Evolutionary conservation across 2,329 filamentous ascomycete genomes (phyloP).

Genomic region (Exophiala dermatitidis): DNA sequence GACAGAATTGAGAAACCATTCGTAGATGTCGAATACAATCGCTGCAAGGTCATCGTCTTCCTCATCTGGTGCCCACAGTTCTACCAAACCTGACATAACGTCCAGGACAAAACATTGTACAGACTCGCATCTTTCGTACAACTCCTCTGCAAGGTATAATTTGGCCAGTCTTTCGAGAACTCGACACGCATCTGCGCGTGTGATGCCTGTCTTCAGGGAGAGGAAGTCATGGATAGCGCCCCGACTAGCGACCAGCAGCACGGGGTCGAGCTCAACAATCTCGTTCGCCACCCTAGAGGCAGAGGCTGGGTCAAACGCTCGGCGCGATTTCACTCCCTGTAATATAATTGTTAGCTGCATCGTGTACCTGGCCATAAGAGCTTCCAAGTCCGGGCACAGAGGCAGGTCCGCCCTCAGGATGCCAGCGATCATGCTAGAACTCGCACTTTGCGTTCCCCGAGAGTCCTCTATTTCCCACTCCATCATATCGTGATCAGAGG

Average conservation of each 20-base stretch:
- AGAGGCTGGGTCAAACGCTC: conserved; percentile 9
- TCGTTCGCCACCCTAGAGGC: conserved; percentile 14
- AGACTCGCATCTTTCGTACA: conserved; percentile 67
- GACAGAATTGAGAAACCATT: conserved; percentile 63
- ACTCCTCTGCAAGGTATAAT: conserved; percentile 46
- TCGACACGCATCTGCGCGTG: conserved; percentile 33
- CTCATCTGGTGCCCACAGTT: conserved; percentile 52
- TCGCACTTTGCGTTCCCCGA: conserved; percentile 8
- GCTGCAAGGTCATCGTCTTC: conserved; percentile 54
- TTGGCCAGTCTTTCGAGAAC: conserved; percentile 45
- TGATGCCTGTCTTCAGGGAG: conserved; percentile 5
- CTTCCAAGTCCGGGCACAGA: conserved; percentile 6
- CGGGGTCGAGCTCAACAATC: conserved; percentile 15
- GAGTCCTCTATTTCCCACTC: conserved; percentile 12
- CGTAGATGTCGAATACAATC: conserved; percentile 67
- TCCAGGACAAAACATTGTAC: conserved; percentile 61
- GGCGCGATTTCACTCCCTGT: conserved; percentile 10
- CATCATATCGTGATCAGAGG: conserved; percentile 8
- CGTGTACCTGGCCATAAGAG: conserved; percentile 6
- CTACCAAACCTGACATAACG: conserved; percentile 57
- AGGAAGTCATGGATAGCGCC: conserved; percentile 18
- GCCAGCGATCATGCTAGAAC: not conserved
- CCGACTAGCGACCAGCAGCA: conserved; percentile 15
- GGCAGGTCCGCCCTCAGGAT: conserved; percentile 11
- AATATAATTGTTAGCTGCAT: conserved; percentile 12